Evolutionary conservation across 176 grass and related monocot genomes (phyloP).

Genomic region (Eleusine indica): DNA sequence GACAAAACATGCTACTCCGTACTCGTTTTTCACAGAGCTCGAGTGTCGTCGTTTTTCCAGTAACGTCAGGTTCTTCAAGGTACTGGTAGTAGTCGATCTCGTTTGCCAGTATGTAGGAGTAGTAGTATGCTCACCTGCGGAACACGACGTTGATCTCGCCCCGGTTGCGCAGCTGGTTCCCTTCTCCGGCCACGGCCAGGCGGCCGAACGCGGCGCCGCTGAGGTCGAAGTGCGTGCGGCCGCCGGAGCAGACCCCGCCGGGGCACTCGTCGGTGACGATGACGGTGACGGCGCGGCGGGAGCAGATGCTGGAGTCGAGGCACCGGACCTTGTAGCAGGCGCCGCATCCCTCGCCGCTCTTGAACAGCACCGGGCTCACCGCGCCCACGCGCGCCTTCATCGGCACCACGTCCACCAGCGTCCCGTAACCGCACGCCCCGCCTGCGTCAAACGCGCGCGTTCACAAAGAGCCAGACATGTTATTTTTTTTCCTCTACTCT

Average conservation of each 20-base stretch:
- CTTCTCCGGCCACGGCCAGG: slow-evolving; percentile 66
- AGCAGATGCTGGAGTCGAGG: slow-evolving; percentile 71
- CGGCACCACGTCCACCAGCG: slow-evolving; percentile 92
- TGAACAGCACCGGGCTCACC: slow-evolving; percentile 95
- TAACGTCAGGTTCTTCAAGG: slow-evolving; percentile 31
- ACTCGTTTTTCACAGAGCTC: slow-evolving; percentile 21
- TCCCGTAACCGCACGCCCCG: slow-evolving; percentile 94
- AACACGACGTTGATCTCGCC: slow-evolving; percentile 77
- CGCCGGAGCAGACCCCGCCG: slow-evolving; percentile 64
- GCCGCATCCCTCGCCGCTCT: slow-evolving; percentile 85
- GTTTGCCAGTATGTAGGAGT: background rate
- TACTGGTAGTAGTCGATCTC: background rate
- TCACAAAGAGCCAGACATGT: too few species aligned
- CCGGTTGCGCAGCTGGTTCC: slow-evolving; percentile 61
- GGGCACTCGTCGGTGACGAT: slow-evolving; percentile 97
- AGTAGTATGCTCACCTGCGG: slow-evolving; percentile 51
- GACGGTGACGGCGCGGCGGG: slow-evolving; percentile 84
- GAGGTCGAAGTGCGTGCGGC: slow-evolving; percentile 88
- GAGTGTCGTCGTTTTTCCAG: slow-evolving; percentile 3
- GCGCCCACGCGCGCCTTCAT: slow-evolving; percentile 86
- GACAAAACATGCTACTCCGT: background rate
- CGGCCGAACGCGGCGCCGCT: slow-evolving; percentile 86
- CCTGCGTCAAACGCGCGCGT: slow-evolving; percentile 36
- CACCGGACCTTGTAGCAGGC: slow-evolving; percentile 96
- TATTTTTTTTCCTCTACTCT: too few species aligned